Evolutionary conservation across 1,284 basidiomycete genomes (phyloP), one percentile per base, ranked within the genome.

Genomic region (Trichosporon sp.): DNA sequence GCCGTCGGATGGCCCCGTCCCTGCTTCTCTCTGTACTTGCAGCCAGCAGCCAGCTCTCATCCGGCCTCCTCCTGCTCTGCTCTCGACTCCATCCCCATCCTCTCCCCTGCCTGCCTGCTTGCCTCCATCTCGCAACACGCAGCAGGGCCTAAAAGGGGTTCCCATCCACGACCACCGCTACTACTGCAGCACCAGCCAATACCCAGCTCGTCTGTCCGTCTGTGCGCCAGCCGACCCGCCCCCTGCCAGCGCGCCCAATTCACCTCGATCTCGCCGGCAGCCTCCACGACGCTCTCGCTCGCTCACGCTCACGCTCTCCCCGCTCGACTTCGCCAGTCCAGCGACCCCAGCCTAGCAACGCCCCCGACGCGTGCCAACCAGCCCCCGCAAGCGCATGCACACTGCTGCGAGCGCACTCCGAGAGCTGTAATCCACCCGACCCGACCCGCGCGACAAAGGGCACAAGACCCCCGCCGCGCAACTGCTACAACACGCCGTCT

Each of bases 1-100:
- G 56, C 56, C 56, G 56, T 60, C 56, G 56, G 56, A 60, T 60
- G 56, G 56, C 56, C 56, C 56, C 56, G 56, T 60, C 53, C 47
- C 21, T 42, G n/a, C n/a, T 34, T 44, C 42, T 29, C 53, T 58
- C 25, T 31, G 27, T 31, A 21, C 27, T 32, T 3, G 12, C 27
- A 13, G n/a, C 62, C 62, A 64, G 34, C 62, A 34, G 18, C 31
- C 32, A 34, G 6, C 21, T 2, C 21, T 34, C 56, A 58, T 5
- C 23, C n/a, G 18, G n/a, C 8, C 38, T 12, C 38, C 18, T n/a
- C 38, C 15, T n/a, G 11, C 6, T 4, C 5, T n/a, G 15, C 8
- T 12, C 35, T 42, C 38, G 38, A 42, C 38, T 2, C 15, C 38
- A 42, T 42, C 38, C 18, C 38, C 9, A n/a, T 18, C 8, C 38